Evolutionary conservation across 2,329 filamentous ascomycete genomes (phyloP), one percentile per base, ranked within the genome.

Genomic region (Dactylonectria estremocensis): DNA sequence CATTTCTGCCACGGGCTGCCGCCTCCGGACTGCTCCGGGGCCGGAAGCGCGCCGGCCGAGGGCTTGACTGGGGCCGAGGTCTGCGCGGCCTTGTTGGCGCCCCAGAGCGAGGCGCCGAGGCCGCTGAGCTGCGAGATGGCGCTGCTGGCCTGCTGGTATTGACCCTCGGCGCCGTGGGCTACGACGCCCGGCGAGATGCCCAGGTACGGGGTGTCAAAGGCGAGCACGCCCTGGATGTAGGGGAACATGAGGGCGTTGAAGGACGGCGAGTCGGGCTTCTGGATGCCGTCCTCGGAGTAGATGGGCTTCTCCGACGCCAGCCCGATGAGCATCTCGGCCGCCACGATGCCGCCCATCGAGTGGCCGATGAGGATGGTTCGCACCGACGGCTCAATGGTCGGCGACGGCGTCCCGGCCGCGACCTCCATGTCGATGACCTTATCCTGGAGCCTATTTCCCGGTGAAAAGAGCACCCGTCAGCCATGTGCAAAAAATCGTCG

Each of bases 371-470:
- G 88, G 53, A 97, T 87, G 31, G 93, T 92, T 76, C 91, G 91
- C 20, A 97, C 94, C 0, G 92, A 94, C 5, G 95, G 94, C 68
- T 97, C 94, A 70, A 97, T 88, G 0, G 93, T 97, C 0, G 95
- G 95, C 5, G 92, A 95, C 1, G 93, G 89, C 0, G 94, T 95
- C 52, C 87, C 87, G 73, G 93, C 92, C 31, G 88, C 90, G 64
- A 98, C 95, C 82, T 99, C 95, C 76, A 98, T 86, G 80, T 98
- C 96, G 75, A 98, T 98, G 74, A 98, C 93, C 75, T 93, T 93
- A 78, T 98, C 92, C 72, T 95, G 90, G 16, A 98, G 89, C 94
- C 92, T 94, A 64, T 8, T 31, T 60, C 24, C 24, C 9, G 50
- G 45, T 22, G 33, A 54, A 28, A 6, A 13, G 28, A 54, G 58